Conservation (phyloP, 2,329 filamentous ascomycete genomes). For the Penicillium nordicum region DNA sequence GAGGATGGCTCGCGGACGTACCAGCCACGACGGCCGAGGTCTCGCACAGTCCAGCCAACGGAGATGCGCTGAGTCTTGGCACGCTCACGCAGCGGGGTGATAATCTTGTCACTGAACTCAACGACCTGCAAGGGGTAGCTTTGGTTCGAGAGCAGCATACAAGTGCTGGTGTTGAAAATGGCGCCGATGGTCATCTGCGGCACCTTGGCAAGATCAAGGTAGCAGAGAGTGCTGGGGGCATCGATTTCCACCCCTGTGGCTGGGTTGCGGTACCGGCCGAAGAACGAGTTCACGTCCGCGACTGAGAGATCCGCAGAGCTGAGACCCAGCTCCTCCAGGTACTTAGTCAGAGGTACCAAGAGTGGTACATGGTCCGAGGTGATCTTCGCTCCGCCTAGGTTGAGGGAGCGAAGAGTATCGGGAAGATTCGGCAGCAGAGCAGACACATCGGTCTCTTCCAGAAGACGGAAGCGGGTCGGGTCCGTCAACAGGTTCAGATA, state of each 20-base stretch:
- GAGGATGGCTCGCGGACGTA: constrained; percentile 51
- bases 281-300: constrained; percentile 62
- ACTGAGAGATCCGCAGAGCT: constrained; percentile 64
- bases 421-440: constrained; percentile 65
- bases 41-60: constrained; percentile 68
- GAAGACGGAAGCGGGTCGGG: constrained; percentile 66
- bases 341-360: constrained; percentile 64
- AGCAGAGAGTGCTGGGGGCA: constrained; percentile 55
- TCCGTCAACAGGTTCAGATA: constrained; percentile 73
- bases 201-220: constrained; percentile 73
- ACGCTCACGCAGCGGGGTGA: constrained; percentile 61
- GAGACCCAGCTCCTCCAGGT: constrained; percentile 72
- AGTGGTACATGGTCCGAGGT: constrained; percentile 60
- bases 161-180: constrained; percentile 56
- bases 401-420: constrained; percentile 66
- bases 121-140: constrained; percentile 71
- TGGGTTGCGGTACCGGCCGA: constrained; percentile 43
- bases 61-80: constrained; percentile 51
- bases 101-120: constrained; percentile 68
- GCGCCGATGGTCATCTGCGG: constrained; percentile 53
- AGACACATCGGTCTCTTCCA: constrained; percentile 64
- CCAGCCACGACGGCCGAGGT: constrained; percentile 67
- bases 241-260: constrained; percentile 16
- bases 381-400: constrained; percentile 72
- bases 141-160: constrained; percentile 55